phyloP scores from a whole-genome alignment of 257 asterid species.

The Nicotiana obtusifolia region DNA sequence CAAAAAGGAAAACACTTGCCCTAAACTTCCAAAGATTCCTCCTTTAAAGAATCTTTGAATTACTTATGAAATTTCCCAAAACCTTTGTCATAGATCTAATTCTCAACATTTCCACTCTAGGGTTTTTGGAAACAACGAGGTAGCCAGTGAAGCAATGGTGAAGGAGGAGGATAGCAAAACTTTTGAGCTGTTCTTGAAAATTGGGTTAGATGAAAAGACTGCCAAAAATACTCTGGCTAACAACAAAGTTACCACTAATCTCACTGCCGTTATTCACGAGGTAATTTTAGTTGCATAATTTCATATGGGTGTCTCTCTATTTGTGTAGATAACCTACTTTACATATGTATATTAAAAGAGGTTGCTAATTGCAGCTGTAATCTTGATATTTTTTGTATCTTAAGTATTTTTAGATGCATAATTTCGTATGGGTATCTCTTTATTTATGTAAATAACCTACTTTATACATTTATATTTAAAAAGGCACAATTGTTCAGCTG shows the following conservation, averaged over 20 bases:
- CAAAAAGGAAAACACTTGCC: neutral
- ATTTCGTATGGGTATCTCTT: neutral
- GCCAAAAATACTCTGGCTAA: constrained; percentile 45
- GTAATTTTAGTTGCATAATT: constrained; percentile 14
- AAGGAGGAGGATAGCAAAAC: constrained; percentile 1
- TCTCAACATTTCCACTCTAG: neutral
- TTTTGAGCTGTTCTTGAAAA: constrained; percentile 32
- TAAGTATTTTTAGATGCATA: neutral
- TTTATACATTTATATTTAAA: neutral
- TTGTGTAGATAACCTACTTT: neutral
- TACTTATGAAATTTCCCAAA: neutral
- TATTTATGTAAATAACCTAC: neutral
- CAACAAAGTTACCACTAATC: constrained; percentile 37
- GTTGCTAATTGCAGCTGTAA: too few relatives aligned
- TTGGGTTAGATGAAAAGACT: constrained; percentile 43
- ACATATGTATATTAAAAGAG: too few relatives aligned
- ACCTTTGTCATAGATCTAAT: neutral
- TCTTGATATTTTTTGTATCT: neutral
- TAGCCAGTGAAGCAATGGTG: neutral
- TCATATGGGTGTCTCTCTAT: neutral
- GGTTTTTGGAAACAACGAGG: constrained; percentile 14
- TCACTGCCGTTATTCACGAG: constrained; percentile 42
- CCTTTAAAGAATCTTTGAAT: neutral
- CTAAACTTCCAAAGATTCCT: neutral
- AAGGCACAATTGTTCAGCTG: neutral